phyloP scores from a whole-genome alignment of 208 protist genomes.

The Leptomonas seymouri region DNA sequence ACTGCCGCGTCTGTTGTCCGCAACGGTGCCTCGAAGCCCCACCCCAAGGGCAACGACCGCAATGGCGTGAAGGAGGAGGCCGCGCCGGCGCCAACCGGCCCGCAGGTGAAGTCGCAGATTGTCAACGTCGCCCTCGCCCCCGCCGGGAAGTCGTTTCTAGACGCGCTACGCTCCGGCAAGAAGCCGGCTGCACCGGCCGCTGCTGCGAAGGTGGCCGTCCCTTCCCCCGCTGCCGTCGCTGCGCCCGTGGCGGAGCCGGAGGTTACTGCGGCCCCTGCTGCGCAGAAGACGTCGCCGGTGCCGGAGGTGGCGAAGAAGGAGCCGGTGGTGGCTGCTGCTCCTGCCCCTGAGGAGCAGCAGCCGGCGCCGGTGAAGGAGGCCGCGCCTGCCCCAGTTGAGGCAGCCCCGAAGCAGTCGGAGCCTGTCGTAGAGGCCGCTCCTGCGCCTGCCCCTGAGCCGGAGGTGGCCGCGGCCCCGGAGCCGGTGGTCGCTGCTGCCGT shows the following conservation, averaged over 20 bases:
- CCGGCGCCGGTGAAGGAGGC: conserved; percentile 8
- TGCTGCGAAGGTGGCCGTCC: conserved; percentile 12
- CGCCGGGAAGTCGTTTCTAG: conserved; percentile 68
- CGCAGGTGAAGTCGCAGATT: conserved; percentile 63
- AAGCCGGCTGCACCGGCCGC: conserved; percentile 18
- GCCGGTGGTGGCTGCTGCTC: conserved; percentile 5
- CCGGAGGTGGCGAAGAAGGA: conserved; percentile 21
- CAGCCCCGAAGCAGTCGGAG: conserved; percentile 21
- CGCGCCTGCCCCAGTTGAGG: not conserved
- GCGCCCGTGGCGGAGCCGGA: conserved; percentile 16
- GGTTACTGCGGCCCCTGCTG: conserved; percentile 5
- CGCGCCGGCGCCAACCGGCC: conserved; percentile 37
- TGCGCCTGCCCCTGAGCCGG: conserved; percentile 8
- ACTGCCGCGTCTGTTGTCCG: conserved; percentile 29
- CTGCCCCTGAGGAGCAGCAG: conserved; percentile 9
- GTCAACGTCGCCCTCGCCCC: conserved; percentile 57
- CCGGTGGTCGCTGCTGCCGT: conserved; percentile 11
- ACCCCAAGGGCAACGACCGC: conserved; percentile 23
- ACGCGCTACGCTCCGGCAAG: conserved; percentile 51
- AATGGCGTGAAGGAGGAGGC: conserved; percentile 41
- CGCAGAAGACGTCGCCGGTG: conserved; percentile 8
- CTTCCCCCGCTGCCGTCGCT: not conserved
- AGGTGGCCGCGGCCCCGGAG: conserved; percentile 5
- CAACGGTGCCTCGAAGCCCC: conserved; percentile 30
- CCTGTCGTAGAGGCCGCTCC: conserved; percentile 12